Percentiles rank a stretch among this genome's conserved stretches.
Conservation (phyloP, 2,329 filamentous ascomycete genomes). For the Sclerotiophoma versabilis region DNA sequence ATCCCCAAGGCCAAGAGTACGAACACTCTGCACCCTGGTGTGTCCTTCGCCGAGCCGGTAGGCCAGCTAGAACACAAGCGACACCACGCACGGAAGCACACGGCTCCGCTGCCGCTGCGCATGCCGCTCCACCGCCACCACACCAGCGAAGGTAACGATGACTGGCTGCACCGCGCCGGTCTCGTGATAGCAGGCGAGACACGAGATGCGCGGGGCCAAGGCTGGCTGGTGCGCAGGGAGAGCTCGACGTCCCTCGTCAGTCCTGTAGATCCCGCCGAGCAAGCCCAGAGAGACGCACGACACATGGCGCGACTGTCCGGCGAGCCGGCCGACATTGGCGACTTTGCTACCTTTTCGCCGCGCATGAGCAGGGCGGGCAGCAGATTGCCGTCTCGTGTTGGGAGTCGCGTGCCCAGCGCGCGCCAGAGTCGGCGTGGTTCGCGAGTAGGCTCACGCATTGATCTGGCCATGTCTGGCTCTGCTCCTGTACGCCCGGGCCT, state of each 20-base stretch:
- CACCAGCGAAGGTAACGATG: conserved; percentile 50
- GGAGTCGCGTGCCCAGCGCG: conserved; percentile 50
- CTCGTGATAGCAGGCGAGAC: conserved; percentile 64
- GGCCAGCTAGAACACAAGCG: conserved; percentile 12
- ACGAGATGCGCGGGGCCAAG: conserved; percentile 68
- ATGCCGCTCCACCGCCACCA: conserved; percentile 38
- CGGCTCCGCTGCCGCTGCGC: conserved; percentile 36
- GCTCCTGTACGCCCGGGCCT: conserved; percentile 41
- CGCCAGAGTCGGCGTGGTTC: conserved; percentile 46
- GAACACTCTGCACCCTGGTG: conserved; percentile 46
- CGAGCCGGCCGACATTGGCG: conserved; percentile 34
- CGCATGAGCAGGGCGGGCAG: conserved; percentile 43
- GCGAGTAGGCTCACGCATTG: conserved; percentile 45
- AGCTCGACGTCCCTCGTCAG: conserved; percentile 62
- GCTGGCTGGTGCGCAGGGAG: conserved; percentile 64
- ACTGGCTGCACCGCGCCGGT: conserved; percentile 67
- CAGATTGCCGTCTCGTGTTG: conserved; percentile 47
- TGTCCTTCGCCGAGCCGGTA: conserved; percentile 27
- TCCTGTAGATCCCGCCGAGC: conserved; percentile 46
- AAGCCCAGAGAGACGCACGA: conserved; percentile 24
- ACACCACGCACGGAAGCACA: conserved; percentile 43
- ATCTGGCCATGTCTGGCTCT: conserved; percentile 46
- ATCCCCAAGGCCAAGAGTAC: conserved; percentile 59
- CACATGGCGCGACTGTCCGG: conserved; percentile 42
- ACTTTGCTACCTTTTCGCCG: conserved; percentile 41